Conservation (phyloP, 306 rosid species). For the cucumber (Cucumis sativus) region DNA sequence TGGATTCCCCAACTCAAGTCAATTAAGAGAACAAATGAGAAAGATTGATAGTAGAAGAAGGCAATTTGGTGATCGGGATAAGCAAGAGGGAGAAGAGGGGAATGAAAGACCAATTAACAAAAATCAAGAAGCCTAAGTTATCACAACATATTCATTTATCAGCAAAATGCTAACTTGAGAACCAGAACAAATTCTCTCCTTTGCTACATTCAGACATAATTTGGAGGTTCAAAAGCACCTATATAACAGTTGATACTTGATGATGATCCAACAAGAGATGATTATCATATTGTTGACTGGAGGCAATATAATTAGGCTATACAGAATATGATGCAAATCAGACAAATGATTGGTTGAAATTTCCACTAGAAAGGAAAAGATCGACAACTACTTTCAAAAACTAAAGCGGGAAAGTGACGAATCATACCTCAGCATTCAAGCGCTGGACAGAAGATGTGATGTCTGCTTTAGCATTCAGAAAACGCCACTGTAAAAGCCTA, state of each 20-base stretch:
- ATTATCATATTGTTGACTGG: neutral
- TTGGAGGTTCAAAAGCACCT: neutral
- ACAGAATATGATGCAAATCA: neutral
- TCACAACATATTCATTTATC: neutral
- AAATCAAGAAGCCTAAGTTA: neutral
- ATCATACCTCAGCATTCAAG: constrained; percentile 68
- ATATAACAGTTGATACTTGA: neutral
- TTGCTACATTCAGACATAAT: neutral
- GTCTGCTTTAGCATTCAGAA: constrained; percentile 65
- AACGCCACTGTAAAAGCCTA: constrained; percentile 81
- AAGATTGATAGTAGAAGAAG: neutral
- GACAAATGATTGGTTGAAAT: neutral
- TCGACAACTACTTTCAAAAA: neutral
- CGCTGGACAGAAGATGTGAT: constrained; percentile 46
- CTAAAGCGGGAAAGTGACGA: neutral
- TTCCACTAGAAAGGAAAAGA: neutral
- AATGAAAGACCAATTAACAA: neutral
- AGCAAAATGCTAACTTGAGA: neutral
- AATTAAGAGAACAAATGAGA: neutral
- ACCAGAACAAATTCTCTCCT: neutral
- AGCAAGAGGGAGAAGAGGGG: neutral
- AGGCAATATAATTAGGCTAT: neutral
- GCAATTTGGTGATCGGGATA: neutral
- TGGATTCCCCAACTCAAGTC: neutral
- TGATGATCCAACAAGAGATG: neutral